phyloP scores from a whole-genome alignment of 306 rosid genomes.

The Quercus aquifolioides region DNA sequence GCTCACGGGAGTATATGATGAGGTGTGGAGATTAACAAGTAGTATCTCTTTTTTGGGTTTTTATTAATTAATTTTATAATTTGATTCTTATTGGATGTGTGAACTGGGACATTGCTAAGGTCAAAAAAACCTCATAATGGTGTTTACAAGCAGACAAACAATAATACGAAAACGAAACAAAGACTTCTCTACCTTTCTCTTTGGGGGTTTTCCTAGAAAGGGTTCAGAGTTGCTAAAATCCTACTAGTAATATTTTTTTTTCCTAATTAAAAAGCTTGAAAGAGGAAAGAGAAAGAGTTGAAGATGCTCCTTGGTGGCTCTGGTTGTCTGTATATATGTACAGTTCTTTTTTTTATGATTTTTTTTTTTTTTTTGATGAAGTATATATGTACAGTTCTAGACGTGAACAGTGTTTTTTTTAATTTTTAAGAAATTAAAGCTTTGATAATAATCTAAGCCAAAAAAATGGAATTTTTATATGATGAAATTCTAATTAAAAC shows the following conservation, averaged over 20 bases:
- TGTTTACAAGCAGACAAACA: slow-evolving; percentile 15
- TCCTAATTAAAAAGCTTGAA: neutral
- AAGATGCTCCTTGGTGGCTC: slow-evolving; percentile 14
- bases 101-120: slow-evolving; percentile 17
- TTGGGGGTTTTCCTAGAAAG: slow-evolving; percentile 11
- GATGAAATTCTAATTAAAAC: neutral
- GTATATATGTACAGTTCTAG: neutral
- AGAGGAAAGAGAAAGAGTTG: neutral
- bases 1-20: slow-evolving; percentile 8
- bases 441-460: neutral
- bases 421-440: neutral
- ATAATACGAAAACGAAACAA: slow-evolving; percentile 5
- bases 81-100: neutral
- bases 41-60: neutral
- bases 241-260: neutral
- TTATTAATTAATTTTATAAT: neutral
- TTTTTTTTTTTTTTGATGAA: neutral
- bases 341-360: neutral
- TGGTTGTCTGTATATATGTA: slow-evolving; percentile 16
- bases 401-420: neutral
- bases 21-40: neutral
- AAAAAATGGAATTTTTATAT: neutral
- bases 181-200: slow-evolving; percentile 1
- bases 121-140: slow-evolving; percentile 18
- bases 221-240: neutral